phyloP scores from a whole-genome alignment of 495 filamentous ascomycete genomes.

The Talaromyces liani region DNA sequence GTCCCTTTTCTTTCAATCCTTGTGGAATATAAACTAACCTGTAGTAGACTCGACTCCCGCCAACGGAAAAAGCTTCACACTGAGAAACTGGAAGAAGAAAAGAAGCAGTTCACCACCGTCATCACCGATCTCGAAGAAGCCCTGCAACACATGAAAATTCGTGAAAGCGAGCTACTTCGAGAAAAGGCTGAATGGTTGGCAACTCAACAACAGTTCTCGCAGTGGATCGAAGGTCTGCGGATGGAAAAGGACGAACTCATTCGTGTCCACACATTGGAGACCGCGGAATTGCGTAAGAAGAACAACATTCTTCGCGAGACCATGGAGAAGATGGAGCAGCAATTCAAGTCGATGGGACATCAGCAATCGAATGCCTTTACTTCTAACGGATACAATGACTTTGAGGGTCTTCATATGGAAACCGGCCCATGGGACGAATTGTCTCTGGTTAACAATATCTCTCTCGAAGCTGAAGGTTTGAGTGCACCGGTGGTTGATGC shows the following conservation, averaged over 20 bases:
- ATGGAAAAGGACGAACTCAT: conserved; percentile 91
- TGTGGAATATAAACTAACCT: conserved; percentile 26
- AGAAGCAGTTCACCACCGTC: conserved; percentile 74
- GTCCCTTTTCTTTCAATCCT: conserved; percentile 26
- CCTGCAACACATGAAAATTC: conserved; percentile 46
- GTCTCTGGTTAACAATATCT: conserved; percentile 56
- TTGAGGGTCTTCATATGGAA: conserved; percentile 79
- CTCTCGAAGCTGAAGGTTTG: conserved; percentile 39
- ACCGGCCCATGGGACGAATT: conserved; percentile 69
- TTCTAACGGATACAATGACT: conserved; percentile 64
- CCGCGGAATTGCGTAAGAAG: conserved; percentile 91
- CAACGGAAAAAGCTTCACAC: conserved; percentile 99
- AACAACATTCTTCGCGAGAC: conserved; percentile 81
- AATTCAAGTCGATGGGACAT: conserved; percentile 40
- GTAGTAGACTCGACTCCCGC: conserved; percentile 76
- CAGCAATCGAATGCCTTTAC: conserved; percentile 51
- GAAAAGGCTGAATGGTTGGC: conserved; percentile 59
- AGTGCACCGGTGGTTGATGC: conserved; percentile 13
- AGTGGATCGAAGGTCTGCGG: conserved; percentile 68
- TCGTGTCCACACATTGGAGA: conserved; percentile 83
- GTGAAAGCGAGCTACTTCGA: conserved; percentile 53
- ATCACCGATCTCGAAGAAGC: conserved; percentile 78
- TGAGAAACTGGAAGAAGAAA: conserved; percentile 92
- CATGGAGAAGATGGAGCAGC: conserved; percentile 69
- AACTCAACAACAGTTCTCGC: conserved; percentile 63